A percentile compares a stretch with the other conserved stretches of the same genome.
Evolutionary conservation across 495 filamentous ascomycete genomes (phyloP).

Genomic region (Penicillium odoratum): DNA sequence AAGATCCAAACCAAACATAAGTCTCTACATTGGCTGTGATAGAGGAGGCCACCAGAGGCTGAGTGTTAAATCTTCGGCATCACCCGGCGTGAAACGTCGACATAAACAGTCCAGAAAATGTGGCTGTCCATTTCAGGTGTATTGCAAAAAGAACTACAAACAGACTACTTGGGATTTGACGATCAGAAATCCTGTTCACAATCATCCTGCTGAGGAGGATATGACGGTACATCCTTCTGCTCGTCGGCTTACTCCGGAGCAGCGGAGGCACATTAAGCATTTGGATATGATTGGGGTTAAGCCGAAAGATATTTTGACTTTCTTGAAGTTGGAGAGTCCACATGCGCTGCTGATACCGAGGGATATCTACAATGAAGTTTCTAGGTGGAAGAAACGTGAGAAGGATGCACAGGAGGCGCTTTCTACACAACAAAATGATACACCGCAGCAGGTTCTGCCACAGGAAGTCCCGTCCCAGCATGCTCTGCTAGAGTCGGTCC

Average conservation of each 20-base stretch:
- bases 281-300: background rate
- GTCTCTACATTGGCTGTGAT: background rate
- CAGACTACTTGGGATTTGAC: background rate
- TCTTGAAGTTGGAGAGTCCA: background rate
- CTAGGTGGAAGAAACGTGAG: background rate
- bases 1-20: background rate
- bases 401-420: background rate
- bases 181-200: background rate
- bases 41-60: background rate
- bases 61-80: background rate
- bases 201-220: background rate
- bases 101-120: background rate
- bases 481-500: no score
- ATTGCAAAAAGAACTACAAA: background rate
- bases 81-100: background rate
- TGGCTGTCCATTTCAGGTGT: background rate
- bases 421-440: no score
- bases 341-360: background rate
- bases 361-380: background rate
- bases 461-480: no score
- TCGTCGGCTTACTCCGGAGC: background rate
- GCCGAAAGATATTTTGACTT: background rate
- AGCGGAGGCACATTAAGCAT: background rate
- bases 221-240: background rate
- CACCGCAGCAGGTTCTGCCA: background rate